Evolutionary conservation across 169 alveolate species (phyloP).

Genomic region (Cryptosporidium meleagridis): DNA sequence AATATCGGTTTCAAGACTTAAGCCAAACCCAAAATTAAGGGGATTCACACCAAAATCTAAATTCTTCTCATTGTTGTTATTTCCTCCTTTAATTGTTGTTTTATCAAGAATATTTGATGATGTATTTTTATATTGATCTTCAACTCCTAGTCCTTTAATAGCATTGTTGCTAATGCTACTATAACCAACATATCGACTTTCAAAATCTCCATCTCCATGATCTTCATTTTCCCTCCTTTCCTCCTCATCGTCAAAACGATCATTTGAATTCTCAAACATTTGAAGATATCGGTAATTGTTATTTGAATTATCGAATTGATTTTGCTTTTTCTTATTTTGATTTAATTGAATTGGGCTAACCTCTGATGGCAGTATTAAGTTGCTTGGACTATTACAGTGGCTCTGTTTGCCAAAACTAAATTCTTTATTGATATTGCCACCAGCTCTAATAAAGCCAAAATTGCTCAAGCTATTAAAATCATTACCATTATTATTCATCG

Average conservation of each 20-base stretch:
- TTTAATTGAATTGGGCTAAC: neutral
- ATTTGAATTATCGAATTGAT: neutral
- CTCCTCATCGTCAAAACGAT: too few relatives aligned
- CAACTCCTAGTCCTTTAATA: neutral
- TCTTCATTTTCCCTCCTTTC: neutral
- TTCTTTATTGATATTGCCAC: neutral
- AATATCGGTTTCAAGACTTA: neutral
- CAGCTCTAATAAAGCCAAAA: neutral
- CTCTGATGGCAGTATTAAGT: neutral
- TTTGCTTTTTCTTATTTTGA: neutral
- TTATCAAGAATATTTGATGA: neutral
- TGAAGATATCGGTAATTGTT: neutral
- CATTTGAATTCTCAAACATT: neutral
- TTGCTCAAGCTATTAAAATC: neutral
- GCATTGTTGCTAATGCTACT: too few relatives aligned
- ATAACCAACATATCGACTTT: neutral
- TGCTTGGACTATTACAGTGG: neutral
- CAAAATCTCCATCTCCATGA: neutral
- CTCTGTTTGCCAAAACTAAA: neutral
- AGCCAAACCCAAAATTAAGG: neutral
- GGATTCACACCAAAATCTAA: neutral
- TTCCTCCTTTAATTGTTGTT: neutral
- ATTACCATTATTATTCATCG: too few relatives aligned
- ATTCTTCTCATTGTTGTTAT: neutral
- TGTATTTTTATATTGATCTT: too few relatives aligned